A percentile compares a stretch with the other conserved stretches of the same genome.
Evolutionary conservation across 441 rosid genomes (phyloP).

Genomic region (Pelargonium australe): DNA sequence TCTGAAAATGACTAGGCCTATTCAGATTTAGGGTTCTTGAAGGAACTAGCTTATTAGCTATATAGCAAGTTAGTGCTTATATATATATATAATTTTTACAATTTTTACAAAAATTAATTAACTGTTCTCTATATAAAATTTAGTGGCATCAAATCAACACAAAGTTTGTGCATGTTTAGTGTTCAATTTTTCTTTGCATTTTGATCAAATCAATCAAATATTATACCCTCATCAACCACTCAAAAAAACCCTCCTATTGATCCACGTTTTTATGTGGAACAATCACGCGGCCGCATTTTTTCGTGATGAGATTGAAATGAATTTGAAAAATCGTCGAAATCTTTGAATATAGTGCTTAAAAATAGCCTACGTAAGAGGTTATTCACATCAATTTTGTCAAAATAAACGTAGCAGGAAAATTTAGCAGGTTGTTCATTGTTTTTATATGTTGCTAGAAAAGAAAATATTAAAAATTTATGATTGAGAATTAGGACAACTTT

Average conservation of each 20-base stretch:
- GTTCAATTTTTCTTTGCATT: neutral
- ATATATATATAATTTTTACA: too few species aligned
- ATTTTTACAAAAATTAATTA: too few species aligned
- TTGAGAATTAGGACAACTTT: too few species aligned
- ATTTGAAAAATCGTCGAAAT: neutral
- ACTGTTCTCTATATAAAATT: neutral
- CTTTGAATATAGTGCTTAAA: neutral
- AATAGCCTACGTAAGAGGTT: too few species aligned
- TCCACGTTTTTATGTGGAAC: too few species aligned
- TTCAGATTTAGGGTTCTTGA: neutral
- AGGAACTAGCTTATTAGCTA: too few species aligned
- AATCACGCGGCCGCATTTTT: neutral
- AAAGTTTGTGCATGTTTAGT: neutral
- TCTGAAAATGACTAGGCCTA: constrained; percentile 6
- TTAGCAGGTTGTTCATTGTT: too few species aligned
- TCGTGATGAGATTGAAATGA: neutral
- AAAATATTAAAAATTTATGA: too few species aligned
- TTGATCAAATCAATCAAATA: neutral
- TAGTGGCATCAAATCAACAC: neutral
- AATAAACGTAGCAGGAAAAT: too few species aligned
- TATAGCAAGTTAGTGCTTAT: neutral
- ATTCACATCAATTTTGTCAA: too few species aligned
- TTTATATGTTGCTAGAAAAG: too few species aligned
- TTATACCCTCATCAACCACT: neutral
- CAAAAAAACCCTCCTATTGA: neutral